A percentile compares a stretch with the other conserved stretches of the same genome.
phyloP scores from a whole-genome alignment of 164 flowering plant genomes.

The Annona cherimola region DNA sequence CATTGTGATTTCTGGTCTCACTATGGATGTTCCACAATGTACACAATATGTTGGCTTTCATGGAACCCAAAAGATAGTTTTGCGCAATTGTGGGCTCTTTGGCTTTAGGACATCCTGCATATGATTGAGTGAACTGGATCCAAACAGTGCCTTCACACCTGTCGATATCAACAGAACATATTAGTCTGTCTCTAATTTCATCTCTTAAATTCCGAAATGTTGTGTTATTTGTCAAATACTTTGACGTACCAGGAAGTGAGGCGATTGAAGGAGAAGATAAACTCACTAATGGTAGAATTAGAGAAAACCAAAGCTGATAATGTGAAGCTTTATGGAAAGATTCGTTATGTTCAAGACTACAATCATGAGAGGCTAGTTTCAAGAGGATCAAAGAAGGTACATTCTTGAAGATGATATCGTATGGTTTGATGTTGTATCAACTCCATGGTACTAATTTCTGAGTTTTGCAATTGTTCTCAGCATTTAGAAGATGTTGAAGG shows the following conservation, averaged over 20 bases:
- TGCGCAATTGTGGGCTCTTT: no score
- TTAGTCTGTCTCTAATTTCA: not conserved
- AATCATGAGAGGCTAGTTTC: constrained; percentile 86
- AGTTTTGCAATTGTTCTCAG: constrained; percentile 32
- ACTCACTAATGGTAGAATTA: constrained; percentile 57
- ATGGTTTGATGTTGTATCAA: not conserved
- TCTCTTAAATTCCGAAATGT: not conserved
- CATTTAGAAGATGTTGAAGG: constrained; percentile 84
- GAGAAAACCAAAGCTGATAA: constrained; percentile 95
- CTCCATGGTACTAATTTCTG: constrained; percentile 2
- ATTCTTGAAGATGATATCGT: constrained; percentile 2
- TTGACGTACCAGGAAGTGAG: constrained; percentile 65
- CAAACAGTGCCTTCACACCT: no score
- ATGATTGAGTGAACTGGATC: no score
- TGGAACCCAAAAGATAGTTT: no score
- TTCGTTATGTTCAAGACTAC: constrained; percentile 98
- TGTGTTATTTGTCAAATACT: no score
- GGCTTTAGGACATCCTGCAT: no score
- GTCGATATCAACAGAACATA: no score
- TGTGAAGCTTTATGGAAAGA: constrained; percentile 95
- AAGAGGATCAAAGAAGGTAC: constrained; percentile 92
- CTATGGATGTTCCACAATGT: no score
- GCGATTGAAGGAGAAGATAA: constrained; percentile 85
- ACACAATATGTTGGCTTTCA: no score
- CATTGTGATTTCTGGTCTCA: no score